Evolutionary conservation across 306 rosid species (phyloP).

Genomic region (Styphnolobium japonicum): DNA sequence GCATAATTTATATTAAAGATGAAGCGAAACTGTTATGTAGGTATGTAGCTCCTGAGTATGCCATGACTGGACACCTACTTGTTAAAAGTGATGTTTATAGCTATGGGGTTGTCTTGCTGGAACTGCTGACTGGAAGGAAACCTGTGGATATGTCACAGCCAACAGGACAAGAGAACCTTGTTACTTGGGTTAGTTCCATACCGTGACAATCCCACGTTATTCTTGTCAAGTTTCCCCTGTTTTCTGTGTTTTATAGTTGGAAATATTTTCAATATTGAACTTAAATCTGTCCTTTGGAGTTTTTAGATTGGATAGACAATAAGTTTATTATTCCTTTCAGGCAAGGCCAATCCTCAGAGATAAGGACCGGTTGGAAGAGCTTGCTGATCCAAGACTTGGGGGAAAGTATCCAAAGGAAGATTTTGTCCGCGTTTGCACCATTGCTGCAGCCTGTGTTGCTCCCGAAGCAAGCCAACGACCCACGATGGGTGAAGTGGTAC

Average conservation of each 20-base stretch:
- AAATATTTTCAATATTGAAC: slow-evolving; percentile 4
- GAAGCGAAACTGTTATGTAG: slow-evolving; percentile 44
- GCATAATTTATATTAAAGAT: slow-evolving; percentile 17
- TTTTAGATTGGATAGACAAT: slow-evolving; percentile 1
- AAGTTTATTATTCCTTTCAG: slow-evolving; percentile 50
- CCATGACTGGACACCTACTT: slow-evolving; percentile 94
- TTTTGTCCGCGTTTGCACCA: slow-evolving; percentile 81
- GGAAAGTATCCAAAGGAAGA: slow-evolving; percentile 90
- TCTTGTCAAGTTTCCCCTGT: neutral
- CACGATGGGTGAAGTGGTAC: slow-evolving; percentile 99
- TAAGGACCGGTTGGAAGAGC: slow-evolving; percentile 83
- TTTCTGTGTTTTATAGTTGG: slow-evolving; percentile 2
- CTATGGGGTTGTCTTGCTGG: slow-evolving; percentile 93
- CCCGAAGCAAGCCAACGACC: slow-evolving; percentile 98
- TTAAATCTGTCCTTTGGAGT: neutral
- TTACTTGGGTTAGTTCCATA: slow-evolving; percentile 80
- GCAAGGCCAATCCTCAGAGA: slow-evolving; percentile 94
- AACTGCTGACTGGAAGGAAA: slow-evolving; percentile 83
- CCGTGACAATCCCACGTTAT: slow-evolving; percentile 12
- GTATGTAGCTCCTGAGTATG: slow-evolving; percentile 99
- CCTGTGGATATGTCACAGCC: slow-evolving; percentile 98
- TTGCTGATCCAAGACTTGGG: slow-evolving; percentile 79
- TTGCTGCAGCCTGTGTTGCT: slow-evolving; percentile 98
- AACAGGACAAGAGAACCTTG: slow-evolving; percentile 93
- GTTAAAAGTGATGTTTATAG: slow-evolving; percentile 98